These are phyloP conservation scores for Fusarium cicatricum DNA, from an alignment of 2,329 filamentous ascomycete species.

Conservation along the genomic window DNA sequence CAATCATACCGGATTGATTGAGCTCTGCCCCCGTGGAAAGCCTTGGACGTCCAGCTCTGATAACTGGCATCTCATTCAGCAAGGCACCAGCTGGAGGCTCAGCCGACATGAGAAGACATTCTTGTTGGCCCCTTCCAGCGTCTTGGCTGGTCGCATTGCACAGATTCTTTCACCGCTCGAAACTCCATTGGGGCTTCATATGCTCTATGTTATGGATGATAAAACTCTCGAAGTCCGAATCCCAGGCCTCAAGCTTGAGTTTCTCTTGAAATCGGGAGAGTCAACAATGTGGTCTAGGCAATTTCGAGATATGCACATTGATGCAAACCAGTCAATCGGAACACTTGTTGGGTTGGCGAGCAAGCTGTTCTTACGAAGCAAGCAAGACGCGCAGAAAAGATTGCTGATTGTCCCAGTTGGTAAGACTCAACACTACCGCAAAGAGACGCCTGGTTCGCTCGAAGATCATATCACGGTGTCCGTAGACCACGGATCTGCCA, in stretches of 20 bases:
- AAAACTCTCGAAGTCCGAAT: neutral
- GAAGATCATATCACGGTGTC: constrained; percentile 47
- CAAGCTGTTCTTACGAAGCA: constrained; percentile 54
- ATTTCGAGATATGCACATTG: constrained; percentile 27
- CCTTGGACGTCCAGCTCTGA: constrained; percentile 39
- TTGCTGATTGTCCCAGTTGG: constrained; percentile 52
- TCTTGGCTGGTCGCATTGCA: neutral
- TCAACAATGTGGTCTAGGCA: constrained; percentile 14
- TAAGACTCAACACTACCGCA: neutral
- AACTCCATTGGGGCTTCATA: constrained; percentile 5
- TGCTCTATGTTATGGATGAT: neutral
- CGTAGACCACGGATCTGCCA: constrained; percentile 39
- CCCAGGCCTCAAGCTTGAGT: constrained; percentile 37
- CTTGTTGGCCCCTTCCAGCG: neutral
- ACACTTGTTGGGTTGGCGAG: constrained; percentile 24
- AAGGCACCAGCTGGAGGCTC: constrained; percentile 33
- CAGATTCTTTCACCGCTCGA: constrained; percentile 11
- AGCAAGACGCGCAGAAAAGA: constrained; percentile 37
- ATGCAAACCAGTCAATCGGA: constrained; percentile 20
- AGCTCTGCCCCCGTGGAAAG: constrained; percentile 42
- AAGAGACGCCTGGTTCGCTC: rapidly evolving
- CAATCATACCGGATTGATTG: constrained; percentile 34
- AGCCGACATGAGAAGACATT: neutral
- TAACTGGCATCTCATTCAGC: constrained; percentile 32
- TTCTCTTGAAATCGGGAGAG: neutral